Evolutionary conservation across 495 filamentous ascomycete species (phyloP), one percentile per base, ranked within the genome.

Genomic region (Aspergillus funiculosus): DNA sequence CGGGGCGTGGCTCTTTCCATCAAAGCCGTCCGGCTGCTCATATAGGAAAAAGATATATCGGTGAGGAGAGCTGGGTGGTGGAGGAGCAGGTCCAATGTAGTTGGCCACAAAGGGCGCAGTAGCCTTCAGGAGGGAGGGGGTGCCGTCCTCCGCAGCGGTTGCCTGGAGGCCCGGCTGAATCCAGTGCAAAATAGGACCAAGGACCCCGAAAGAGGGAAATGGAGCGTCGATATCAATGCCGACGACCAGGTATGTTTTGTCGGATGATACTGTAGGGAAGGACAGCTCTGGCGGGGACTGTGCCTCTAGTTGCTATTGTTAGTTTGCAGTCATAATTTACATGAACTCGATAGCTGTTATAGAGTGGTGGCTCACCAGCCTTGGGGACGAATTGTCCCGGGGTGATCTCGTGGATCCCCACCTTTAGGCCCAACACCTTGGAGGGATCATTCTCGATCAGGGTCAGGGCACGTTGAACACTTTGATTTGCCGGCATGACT

Each of bases 11-110:
- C 66, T 67, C 43, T 59, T 56, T n/a, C 31, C 60, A 20, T 72
- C 64, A 22, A 81, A 69, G 3, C 54, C 67, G 29, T 53, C 62
- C 0, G 78, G 78, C 61, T 81, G 71, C 59, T 78, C 73, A 51
- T 75, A 81, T 19, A 81, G 51, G 53, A 81, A 58, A 53, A 79
- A 80, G 9, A 70, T 41, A 52, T 82, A 80, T 6, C 78, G 74
- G 55, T 81, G 77, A 0, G 76, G 74, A 3, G 63, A 45, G 44
- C 74, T 75, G 11, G 59, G 51, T 11, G 64, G 66, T 9, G 78
- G 78, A 9, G 77, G 77, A 15, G 55, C 68, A 17, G 78, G 76
- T 0, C 64, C 67, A 48, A 72, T 65, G 31, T 74, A 81, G 21
- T 72, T 68, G 11, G 67, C 64, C 25, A 75, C 49, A 32, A 67